Conservation (phyloP, 164 flowering plant genomes). For the Aristolochia californica region DNA sequence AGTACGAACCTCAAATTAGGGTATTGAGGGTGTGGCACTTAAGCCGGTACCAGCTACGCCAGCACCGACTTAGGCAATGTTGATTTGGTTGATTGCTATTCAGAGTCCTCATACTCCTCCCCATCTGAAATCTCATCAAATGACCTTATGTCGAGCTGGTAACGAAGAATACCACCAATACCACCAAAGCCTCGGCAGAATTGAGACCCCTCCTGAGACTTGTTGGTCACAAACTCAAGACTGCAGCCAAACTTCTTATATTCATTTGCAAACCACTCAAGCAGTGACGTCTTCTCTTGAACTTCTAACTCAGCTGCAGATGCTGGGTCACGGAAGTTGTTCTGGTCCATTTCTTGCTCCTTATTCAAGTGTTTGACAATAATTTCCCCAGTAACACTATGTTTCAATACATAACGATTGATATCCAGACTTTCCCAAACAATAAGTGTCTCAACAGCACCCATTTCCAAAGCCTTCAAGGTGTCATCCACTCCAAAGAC, state of each 20-base stretch:
- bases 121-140: conserved; percentile 8
- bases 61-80: too few species aligned
- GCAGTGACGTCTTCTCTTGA: conserved; percentile 6
- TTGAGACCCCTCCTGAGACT: conserved; percentile 9
- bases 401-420: conserved; percentile 2
- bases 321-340: conserved; percentile 3
- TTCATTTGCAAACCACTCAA: conserved; percentile 9
- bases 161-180: conserved; percentile 9
- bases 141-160: conserved; percentile 9
- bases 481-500: conserved; percentile 9
- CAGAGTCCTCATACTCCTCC: conserved; percentile 5
- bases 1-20: too few species aligned
- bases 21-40: too few species aligned
- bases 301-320: conserved; percentile 3
- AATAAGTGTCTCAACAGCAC: conserved; percentile 5
- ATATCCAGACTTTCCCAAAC: conserved; percentile 8
- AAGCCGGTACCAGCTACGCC: too few species aligned
- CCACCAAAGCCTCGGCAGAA: conserved; percentile 10
- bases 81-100: conserved; percentile 3
- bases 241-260: conserved; percentile 4
- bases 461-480: conserved; percentile 6
- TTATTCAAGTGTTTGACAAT: conserved; percentile 6
- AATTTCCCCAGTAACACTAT: conserved; percentile 2
- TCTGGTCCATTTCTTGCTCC: conserved; percentile 4
- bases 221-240: conserved; percentile 8